Conservation (phyloP, 1,284 basidiomycete genomes). For the Naganishia sp. region DNA sequence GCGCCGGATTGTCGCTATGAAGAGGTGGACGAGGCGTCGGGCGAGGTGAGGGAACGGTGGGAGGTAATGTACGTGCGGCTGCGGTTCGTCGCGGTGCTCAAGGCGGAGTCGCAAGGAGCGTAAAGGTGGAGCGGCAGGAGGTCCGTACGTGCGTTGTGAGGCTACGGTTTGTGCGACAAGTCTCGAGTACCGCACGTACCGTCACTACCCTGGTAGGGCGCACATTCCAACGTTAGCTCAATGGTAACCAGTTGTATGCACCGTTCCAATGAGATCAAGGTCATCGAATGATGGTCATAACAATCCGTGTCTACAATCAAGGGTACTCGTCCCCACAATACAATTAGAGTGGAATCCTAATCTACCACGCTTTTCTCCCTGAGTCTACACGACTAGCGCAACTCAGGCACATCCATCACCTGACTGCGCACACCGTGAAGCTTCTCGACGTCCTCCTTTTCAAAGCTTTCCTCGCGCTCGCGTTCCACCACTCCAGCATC, state of each 20-base stretch:
- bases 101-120: neutral
- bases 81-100: conserved; percentile 57
- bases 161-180: too few species aligned
- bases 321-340: conserved; percentile 27
- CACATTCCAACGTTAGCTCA: too few species aligned
- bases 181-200: too few species aligned
- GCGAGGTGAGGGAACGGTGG: conserved; percentile 64
- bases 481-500: neutral
- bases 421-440: conserved; percentile 5
- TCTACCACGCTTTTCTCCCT: neutral
- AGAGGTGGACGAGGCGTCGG: conserved; percentile 24
- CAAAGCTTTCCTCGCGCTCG: conserved; percentile 13
- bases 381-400: neutral
- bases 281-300: too few species aligned
- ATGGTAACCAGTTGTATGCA: too few species aligned
- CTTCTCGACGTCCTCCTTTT: conserved; percentile 13
- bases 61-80: conserved; percentile 70
- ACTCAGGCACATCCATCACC: conserved; percentile 30
- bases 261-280: too few species aligned
- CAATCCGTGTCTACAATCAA: neutral
- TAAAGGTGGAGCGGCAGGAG: neutral
- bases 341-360: conserved; percentile 2
- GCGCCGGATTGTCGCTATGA: conserved; percentile 16
- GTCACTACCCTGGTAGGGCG: too few species aligned
- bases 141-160: neutral